phyloP scores from a whole-genome alignment of 495 filamentous ascomycete species.

The Xylaria venustula region DNA sequence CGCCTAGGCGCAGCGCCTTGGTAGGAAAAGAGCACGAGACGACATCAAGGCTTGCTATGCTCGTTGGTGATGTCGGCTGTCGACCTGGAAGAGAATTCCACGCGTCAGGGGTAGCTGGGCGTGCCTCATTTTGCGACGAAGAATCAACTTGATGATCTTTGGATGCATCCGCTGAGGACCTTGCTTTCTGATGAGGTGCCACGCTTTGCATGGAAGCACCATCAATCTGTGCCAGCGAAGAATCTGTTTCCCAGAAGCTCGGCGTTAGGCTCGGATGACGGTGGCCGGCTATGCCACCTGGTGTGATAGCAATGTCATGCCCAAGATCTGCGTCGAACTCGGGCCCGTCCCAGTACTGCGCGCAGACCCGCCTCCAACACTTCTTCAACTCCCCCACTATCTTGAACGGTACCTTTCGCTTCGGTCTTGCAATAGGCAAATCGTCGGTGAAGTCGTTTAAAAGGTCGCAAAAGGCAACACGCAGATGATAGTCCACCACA shows the following conservation, averaged over 20 bases:
- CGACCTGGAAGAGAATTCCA: slow-evolving; percentile 25
- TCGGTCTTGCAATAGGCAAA: slow-evolving; percentile 37
- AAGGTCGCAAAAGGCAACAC: slow-evolving; percentile 75
- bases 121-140: slow-evolving; percentile 34
- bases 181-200: slow-evolving; percentile 27
- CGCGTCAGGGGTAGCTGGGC: slow-evolving; percentile 43
- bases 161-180: slow-evolving; percentile 49
- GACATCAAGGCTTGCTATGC: slow-evolving; percentile 58
- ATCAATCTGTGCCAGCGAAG: slow-evolving; percentile 39
- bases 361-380: slow-evolving; percentile 92
- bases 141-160: slow-evolving; percentile 48
- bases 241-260: slow-evolving; percentile 41
- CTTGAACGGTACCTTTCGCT: slow-evolving; percentile 76
- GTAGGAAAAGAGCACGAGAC: slow-evolving; percentile 83
- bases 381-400: slow-evolving; percentile 93
- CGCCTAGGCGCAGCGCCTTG: slow-evolving; percentile 50
- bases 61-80: slow-evolving; percentile 48
- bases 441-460: slow-evolving; percentile 75
- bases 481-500: slow-evolving; percentile 74
- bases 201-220: slow-evolving; percentile 33
- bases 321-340: slow-evolving; percentile 57
- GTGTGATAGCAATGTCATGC: slow-evolving; percentile 67
- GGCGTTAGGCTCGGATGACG: slow-evolving; percentile 53
- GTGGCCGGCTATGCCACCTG: slow-evolving; percentile 65
- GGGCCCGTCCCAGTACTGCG: slow-evolving; percentile 78